Conservation (phyloP, 2,329 filamentous ascomycete genomes). For the Penicillium olsonii region DNA sequence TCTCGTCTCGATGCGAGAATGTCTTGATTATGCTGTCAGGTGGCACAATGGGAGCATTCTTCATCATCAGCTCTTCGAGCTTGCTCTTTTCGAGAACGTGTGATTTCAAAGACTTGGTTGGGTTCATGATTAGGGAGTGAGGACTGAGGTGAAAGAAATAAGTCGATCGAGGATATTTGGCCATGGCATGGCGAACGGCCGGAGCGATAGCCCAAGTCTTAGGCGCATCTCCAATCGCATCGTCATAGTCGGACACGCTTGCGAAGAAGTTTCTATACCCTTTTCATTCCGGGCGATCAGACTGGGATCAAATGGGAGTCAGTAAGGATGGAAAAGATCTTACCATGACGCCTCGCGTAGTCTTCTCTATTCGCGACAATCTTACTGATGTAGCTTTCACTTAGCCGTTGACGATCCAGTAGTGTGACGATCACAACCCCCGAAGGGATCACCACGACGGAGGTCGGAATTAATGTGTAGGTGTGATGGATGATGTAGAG, state of each 20-base stretch:
- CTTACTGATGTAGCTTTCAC: conserved; percentile 67
- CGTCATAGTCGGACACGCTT: conserved; percentile 69
- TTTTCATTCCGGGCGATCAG: conserved; percentile 38
- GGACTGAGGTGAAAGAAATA: conserved; percentile 89
- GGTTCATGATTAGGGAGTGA: conserved; percentile 86
- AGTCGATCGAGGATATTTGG: conserved; percentile 71
- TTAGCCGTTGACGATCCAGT: conserved; percentile 67
- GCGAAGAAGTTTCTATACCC: conserved; percentile 87
- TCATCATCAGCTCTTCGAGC: conserved; percentile 79
- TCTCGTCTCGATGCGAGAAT: conserved; percentile 74
- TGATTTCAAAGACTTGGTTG: conserved; percentile 66
- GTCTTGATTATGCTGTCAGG: conserved; percentile 98
- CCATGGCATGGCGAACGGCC: conserved; percentile 84
- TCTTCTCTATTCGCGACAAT: conserved; percentile 79
- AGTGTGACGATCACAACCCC: conserved; percentile 80
- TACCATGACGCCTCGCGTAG: conserved; percentile 87
- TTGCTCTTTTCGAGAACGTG: conserved; percentile 67
- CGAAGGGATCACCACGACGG: conserved; percentile 39
- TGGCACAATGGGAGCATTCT: conserved; percentile 82
- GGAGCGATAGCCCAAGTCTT: conserved; percentile 68
- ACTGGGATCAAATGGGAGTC: background rate
- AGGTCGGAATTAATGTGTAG: conserved; percentile 32
- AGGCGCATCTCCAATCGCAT: conserved; percentile 44
- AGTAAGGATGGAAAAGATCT: conserved; percentile 24
- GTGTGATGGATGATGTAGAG: conserved; percentile 61